Percentiles rank a stretch among this genome's conserved stretches.
Conservation (phyloP, 2,329 filamentous ascomycete genomes). For the Botrytis cinerea region DNA sequence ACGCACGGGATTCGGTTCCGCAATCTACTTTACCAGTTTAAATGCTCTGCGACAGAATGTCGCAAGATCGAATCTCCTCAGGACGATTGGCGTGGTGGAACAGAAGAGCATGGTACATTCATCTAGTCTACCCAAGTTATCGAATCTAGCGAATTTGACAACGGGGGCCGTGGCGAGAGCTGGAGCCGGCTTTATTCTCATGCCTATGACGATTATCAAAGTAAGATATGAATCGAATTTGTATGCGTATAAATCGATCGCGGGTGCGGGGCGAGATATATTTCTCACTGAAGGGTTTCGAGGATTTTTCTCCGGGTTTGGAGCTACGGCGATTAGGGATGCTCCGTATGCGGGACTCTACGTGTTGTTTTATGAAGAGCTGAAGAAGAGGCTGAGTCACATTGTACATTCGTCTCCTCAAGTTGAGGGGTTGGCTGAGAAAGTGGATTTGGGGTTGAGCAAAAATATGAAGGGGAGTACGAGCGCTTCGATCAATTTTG, state of each 20-base stretch:
- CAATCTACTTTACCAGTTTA: conserved; percentile 89
- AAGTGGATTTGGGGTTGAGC: not conserved
- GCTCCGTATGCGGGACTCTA: conserved; percentile 97
- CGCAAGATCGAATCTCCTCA: conserved; percentile 49
- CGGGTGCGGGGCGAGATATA: conserved; percentile 74
- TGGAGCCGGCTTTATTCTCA: conserved; percentile 85
- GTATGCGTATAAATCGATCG: conserved; percentile 79
- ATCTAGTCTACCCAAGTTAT: conserved; percentile 77
- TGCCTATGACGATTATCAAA: conserved; percentile 95
- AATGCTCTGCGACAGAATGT: conserved; percentile 77
- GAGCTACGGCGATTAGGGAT: conserved; percentile 88
- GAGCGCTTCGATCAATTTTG: conserved; percentile 77
- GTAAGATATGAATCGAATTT: conserved; percentile 90
- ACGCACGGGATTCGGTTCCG: conserved; percentile 88
- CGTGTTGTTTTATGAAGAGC: conserved; percentile 88
- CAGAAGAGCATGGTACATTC: conserved; percentile 47
- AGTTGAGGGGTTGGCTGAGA: conserved; percentile 29
- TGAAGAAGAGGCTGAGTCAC: conserved; percentile 62
- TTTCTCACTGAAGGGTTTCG: conserved; percentile 69
- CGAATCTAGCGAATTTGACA: conserved; percentile 79
- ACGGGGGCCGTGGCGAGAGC: conserved; percentile 84
- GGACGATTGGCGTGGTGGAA: conserved; percentile 38
- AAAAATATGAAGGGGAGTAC: conserved; percentile 40
- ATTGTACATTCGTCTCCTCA: conserved; percentile 35
- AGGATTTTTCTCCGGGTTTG: conserved; percentile 92